These are phyloP conservation scores for Fomes fomentarius DNA, from an alignment of 1,284 basidiomycete genomes.

Conservation along the genomic window DNA sequence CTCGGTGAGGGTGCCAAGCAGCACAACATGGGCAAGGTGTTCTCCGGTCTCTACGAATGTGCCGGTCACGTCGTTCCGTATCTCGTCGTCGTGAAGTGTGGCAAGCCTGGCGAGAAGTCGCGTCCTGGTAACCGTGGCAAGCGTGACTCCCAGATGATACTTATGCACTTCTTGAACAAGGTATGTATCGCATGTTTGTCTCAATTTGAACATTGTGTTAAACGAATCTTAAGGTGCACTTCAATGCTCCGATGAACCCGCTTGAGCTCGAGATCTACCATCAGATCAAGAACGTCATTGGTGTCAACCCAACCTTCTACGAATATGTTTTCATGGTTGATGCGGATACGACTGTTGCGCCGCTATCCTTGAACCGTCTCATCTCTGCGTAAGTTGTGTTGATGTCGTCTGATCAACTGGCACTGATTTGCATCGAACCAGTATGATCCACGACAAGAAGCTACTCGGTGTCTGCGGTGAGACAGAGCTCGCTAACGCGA, in stretches of 20 bases:
- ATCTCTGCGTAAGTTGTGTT: conserved; percentile 79
- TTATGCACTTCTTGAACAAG: conserved; percentile 99
- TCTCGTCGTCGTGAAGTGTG: conserved; percentile 95
- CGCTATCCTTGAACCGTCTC: conserved; percentile 84
- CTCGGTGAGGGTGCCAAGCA: conserved; percentile 95
- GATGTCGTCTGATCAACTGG: neutral
- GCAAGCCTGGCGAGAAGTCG: conserved; percentile 92
- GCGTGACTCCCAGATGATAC: conserved; percentile 93
- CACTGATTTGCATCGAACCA: conserved; percentile 35
- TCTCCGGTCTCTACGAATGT: conserved; percentile 94
- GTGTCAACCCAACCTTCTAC: conserved; percentile 98
- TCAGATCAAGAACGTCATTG: conserved; percentile 99
- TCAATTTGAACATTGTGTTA: no score
- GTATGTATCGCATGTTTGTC: conserved; percentile 43
- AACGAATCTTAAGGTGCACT: conserved; percentile 76
- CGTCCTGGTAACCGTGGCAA: conserved; percentile 96
- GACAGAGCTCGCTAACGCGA: conserved; percentile 87
- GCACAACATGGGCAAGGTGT: conserved; percentile 98
- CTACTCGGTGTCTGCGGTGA: conserved; percentile 94
- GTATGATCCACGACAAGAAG: conserved; percentile 94
- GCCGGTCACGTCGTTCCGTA: conserved; percentile 97
- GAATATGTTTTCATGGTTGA: conserved; percentile 98
- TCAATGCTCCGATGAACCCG: conserved; percentile 95
- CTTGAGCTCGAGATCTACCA: conserved; percentile 98
- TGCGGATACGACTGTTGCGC: conserved; percentile 94